Base-by-base conservation (phyloP, 345 rosid species). In the Eutrema japonicum region DNA sequence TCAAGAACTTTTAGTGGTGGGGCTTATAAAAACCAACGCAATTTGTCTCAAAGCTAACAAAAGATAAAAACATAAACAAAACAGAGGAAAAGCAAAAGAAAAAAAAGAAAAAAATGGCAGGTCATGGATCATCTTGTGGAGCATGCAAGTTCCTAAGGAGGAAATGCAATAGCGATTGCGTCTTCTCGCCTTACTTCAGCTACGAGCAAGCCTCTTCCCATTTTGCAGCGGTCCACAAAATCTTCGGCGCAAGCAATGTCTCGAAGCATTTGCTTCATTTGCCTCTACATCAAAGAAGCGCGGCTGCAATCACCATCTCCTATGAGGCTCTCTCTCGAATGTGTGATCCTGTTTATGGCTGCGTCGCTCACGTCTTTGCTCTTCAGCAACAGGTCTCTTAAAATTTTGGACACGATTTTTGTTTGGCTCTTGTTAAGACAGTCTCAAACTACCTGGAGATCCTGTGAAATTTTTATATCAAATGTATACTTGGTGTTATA, bases 121-220 rank as follows among this genome's bases (percentile, higher is more conserved):
- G 49, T 49, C 78, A 58, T 6, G 83, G 89, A 33, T 77, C 86
- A 51, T 86, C 90, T 1, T 86, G 90, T 62, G 90, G 90, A 45
- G 90, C 90, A 32, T 86, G 90, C 85, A 86, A 86, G 76, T 86
- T 86, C 65, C 77, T 86, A 58, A 68, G 90, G 64, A 52, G 90
- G 33, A 86, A 84, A 41, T 86, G 90, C 64, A 83, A 79, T 27
- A 37, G 64, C 14, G 88, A 82, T n/a, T 86, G 90, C 42, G 71
- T 84, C 26, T 86, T 86, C 40, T 57, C 81, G 8, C 81, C 86
- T 11, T 86, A 86, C 53, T 86, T 86, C 66, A 75, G 80, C 81
- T 84, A 86, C 32, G 90, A 86, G 8, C 88, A 84, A 61, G 90
- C 88, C 7, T 75, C 85, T 0, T 82, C 86, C 0, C 72, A 81